phyloP scores from a whole-genome alignment of 805 yeast genomes.

The Saccharomycopsis microspora region DNA sequence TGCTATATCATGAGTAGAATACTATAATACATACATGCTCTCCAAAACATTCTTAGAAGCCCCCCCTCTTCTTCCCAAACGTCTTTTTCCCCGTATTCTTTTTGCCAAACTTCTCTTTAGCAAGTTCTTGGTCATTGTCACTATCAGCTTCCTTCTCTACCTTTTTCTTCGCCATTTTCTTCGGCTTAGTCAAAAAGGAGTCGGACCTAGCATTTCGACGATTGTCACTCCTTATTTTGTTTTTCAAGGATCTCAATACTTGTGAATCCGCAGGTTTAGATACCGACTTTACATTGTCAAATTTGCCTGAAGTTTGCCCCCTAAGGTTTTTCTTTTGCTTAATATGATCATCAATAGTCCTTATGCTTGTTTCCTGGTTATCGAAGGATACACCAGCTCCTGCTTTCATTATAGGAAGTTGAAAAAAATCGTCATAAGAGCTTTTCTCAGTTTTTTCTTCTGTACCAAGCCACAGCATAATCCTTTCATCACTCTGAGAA shows the following conservation, averaged over 20 bases:
- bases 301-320: too few relatives aligned
- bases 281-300: too few relatives aligned
- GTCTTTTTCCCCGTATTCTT: constrained; percentile 4
- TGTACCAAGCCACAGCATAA: constrained; percentile 11
- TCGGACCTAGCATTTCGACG: not conserved
- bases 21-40: too few relatives aligned
- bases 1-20: too few relatives aligned
- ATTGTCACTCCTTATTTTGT: not conserved
- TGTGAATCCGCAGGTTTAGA: too few relatives aligned
- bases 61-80: constrained; percentile 2
- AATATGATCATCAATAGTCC: constrained; percentile 12
- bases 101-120: constrained; percentile 2
- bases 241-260: too few relatives aligned
- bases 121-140: constrained; percentile 4
- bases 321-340: constrained; percentile 6
- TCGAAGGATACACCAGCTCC: constrained; percentile 8
- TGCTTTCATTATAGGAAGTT: constrained; percentile 7
- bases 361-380: not conserved
- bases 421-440: constrained; percentile 8
- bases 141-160: not conserved
- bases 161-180: not conserved
- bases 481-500: constrained; percentile 1
- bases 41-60: not conserved
- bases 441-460: not conserved
- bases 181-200: not conserved